Evolutionary conservation across 2,329 filamentous ascomycete genomes (phyloP), one percentile per base, ranked within the genome.

Genomic region (Pyrenophora tritici-repentis): DNA sequence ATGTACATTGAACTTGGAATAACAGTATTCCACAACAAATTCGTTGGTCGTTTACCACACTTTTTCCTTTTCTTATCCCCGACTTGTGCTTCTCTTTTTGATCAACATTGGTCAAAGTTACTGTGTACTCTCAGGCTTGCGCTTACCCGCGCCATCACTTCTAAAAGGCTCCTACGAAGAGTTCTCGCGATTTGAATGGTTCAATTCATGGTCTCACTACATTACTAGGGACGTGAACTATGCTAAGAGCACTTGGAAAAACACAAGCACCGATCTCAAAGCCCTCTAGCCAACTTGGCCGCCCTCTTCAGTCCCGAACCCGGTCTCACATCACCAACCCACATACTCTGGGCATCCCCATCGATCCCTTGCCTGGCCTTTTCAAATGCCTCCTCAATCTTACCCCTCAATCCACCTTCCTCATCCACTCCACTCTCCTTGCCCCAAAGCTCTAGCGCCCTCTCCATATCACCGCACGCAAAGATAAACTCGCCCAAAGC

Each of bases 381-480:
- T 32, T 53, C 62, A 59, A 73, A 73, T 33, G 59, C 53, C 14
- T 43, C 31, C 33, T 63, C 59, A 2, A 68, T 62, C 42, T 54
- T 61, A 17, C 47, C 46, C 13, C 50, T 46, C 6, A 53, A 44
- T 1, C 55, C 59, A 0, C 42, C 53, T 13, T 49, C 48, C 34
- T 43, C 44, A 10, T 45, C 37, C 4, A 42, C 14, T 6, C 47
- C 45, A 6, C 41, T 45, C 0, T 53, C 49, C 31, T 40, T 47
- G 1, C 53, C 55, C 55, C 56, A 58, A 37, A 68, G 37, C 13
- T 58, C 55, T 37, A 60, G 8, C 42, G 67, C 67, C 6, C 70
- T 53, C 47, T 73, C 70, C 47, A 71, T 54, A 42, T 70, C 69
- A 1, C 69, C 70, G 2, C 67, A 68, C 4, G 66, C 70, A 36